Conservation (phyloP, 305 asterid genomes). For the Solanum hybrid region DNA sequence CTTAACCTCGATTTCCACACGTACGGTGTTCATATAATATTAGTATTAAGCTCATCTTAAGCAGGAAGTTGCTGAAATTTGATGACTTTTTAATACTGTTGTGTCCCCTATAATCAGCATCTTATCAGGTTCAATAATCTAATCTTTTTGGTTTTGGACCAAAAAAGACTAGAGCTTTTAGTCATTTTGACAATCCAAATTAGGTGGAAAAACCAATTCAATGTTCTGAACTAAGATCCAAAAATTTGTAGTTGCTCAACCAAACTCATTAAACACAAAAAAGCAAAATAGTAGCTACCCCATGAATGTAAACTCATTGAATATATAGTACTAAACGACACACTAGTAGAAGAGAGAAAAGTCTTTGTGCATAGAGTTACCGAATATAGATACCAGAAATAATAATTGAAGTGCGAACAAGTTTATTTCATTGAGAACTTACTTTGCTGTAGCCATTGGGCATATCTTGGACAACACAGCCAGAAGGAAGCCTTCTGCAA, state of each 20-base stretch:
- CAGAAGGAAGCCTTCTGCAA: slow-evolving; percentile 88
- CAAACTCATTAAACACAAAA: slow-evolving; percentile 46
- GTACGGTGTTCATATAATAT: slow-evolving; percentile 14
- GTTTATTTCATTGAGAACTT: slow-evolving; percentile 2
- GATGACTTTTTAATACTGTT: slow-evolving; percentile 19
- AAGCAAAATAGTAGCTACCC: slow-evolving; percentile 35
- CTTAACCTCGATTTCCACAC: slow-evolving; percentile 27
- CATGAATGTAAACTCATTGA: slow-evolving; percentile 34
- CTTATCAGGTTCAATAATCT: slow-evolving; percentile 22
- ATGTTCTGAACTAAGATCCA: slow-evolving; percentile 29
- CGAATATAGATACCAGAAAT: slow-evolving; percentile 6
- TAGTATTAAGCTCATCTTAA: slow-evolving; percentile 21
- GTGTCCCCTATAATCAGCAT: slow-evolving; percentile 32
- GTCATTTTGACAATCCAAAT: neutral
- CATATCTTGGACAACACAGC: slow-evolving; percentile 91
- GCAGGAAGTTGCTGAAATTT: slow-evolving; percentile 16
- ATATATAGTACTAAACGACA: neutral
- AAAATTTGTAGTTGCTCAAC: slow-evolving; percentile 38
- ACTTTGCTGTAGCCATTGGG: slow-evolving; percentile 95
- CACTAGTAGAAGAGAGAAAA: neutral
- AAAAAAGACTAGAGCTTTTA: neutral
- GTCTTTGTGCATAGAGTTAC: neutral
- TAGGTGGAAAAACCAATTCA: slow-evolving; percentile 12
- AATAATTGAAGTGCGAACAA: neutral
- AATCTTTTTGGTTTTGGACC: neutral